Conservation (phyloP, 768 basidiomycete genomes). For the Tricholoma terreum region DNA sequence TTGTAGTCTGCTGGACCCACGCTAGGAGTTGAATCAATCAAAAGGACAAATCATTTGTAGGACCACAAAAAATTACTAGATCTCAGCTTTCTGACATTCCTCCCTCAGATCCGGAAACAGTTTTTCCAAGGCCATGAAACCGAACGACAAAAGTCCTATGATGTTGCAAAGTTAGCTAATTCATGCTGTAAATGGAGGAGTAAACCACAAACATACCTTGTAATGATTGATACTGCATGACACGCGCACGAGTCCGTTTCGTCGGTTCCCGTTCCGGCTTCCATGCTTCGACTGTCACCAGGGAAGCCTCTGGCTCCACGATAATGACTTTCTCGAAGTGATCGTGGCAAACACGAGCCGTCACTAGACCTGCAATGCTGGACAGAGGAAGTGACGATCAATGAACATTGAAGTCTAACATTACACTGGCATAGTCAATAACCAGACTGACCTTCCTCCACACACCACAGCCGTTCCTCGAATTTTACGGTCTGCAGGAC, state of each 20-base stretch:
- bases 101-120: neutral
- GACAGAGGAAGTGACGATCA: neutral
- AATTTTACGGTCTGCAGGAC: neutral
- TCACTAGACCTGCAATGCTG: slow-evolving; percentile 29
- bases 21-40: slow-evolving; percentile 2
- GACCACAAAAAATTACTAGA: neutral
- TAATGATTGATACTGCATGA: slow-evolving; percentile 26
- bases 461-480: neutral
- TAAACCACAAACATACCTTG: slow-evolving; percentile 6
- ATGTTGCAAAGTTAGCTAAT: neutral
- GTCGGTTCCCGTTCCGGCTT: slow-evolving; percentile 16
- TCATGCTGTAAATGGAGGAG: neutral
- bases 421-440: neutral
- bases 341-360: slow-evolving; percentile 28
- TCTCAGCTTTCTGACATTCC: neutral
- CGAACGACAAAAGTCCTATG: neutral
- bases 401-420: neutral
- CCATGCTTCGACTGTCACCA: slow-evolving; percentile 19
- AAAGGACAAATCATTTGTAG: neutral
- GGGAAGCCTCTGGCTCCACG: slow-evolving; percentile 29
- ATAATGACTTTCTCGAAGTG: slow-evolving; percentile 31
- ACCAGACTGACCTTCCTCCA: neutral
- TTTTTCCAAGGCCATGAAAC: neutral
- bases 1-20: slow-evolving; percentile 16
- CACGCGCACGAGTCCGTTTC: slow-evolving; percentile 11